Conservation (phyloP, 495 filamentous ascomycete species). For the Xylaria acuta region DNA sequence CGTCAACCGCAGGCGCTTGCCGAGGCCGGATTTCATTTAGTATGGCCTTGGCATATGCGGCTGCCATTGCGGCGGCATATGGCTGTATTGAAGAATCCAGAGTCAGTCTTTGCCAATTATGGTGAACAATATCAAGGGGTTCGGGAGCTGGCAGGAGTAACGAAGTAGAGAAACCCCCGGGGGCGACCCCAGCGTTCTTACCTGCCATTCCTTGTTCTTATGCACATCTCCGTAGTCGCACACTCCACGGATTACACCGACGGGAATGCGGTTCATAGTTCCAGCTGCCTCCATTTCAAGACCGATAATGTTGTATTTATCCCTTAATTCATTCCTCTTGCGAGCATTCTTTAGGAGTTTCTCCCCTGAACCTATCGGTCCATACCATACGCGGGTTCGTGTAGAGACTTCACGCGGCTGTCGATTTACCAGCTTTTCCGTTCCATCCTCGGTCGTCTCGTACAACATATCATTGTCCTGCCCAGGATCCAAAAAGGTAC, state of each 20-base stretch:
- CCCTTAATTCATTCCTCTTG: slow-evolving; percentile 35
- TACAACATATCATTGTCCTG: slow-evolving; percentile 35
- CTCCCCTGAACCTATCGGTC: slow-evolving; percentile 41
- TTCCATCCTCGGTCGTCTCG: slow-evolving; percentile 22
- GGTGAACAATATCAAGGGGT: not conserved
- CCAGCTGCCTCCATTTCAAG: slow-evolving; percentile 41
- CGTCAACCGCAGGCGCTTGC: not conserved
- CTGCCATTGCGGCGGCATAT: slow-evolving; percentile 48
- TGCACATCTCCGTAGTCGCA: slow-evolving; percentile 50
- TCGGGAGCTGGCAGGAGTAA: not conserved
- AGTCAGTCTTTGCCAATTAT: not conserved
- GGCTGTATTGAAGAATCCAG: slow-evolving; percentile 14
- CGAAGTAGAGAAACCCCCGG: no score
- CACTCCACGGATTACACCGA: slow-evolving; percentile 47
- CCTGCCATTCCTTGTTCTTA: slow-evolving; percentile 47
- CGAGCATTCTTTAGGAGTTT: slow-evolving; percentile 37
- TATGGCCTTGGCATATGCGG: slow-evolving; percentile 49
- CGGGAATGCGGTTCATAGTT: slow-evolving; percentile 39
- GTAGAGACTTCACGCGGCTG: slow-evolving; percentile 24
- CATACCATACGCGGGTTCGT: slow-evolving; percentile 40
- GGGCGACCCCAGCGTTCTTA: not conserved
- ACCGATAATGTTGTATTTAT: slow-evolving; percentile 35
- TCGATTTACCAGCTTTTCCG: slow-evolving; percentile 22
- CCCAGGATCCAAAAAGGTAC: slow-evolving; percentile 37
- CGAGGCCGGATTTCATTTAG: slow-evolving; percentile 19